Base-by-base conservation (phyloP, 2,329 filamentous ascomycete species). In the Fusarium denticulatum region DNA sequence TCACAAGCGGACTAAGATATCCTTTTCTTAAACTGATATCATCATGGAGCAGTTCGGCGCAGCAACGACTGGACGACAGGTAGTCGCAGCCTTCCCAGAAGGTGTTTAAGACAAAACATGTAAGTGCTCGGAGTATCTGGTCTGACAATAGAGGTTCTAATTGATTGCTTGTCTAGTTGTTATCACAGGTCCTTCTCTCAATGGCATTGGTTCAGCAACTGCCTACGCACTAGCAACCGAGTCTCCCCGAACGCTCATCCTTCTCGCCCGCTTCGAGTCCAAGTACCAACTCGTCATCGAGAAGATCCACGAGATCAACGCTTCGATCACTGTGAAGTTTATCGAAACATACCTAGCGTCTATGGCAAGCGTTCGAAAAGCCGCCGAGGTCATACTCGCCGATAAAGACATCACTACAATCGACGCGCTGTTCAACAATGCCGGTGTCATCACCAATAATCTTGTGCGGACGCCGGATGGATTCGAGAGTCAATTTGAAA, bases 1-100 rank as follows among this genome's bases (percentile, higher is more conserved):
- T 11, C n/a, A n/a, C 13, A 0, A n/a, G 39, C 20, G 43, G 18
- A 20, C 4, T 0, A 45, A 26, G 24, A 14, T 11, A 14, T 28
- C 8, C 5, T 5, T 10, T 14, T 26, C n/a, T n/a, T n/a, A n/a
- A n/a, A 3, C 9, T 4, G 10, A 28, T 7, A 5, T 22, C 12
- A 24, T 46, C 9, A 46, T 46, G 45, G 26, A 9, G 26, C 45
- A 46, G 9, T 46, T 28, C 4, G 6, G 45, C 14, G 45, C 18
- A 22, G 45, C 9, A 15, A 28, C 45, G 0, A 43, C 37, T 2
- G n/a, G 53, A 20, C 6, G 14, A 24, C 39, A 45, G 16, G 53
- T 57, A 22, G n/a, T 34, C 16, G 16, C n/a, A 16, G 28, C 28
- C 5, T 26, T 57, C 10, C 28, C 39, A 15, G 39, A 57, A 9